Evolutionary conservation across 176 grass and related monocot genomes (phyloP).

Genomic region (Carex pumila): DNA sequence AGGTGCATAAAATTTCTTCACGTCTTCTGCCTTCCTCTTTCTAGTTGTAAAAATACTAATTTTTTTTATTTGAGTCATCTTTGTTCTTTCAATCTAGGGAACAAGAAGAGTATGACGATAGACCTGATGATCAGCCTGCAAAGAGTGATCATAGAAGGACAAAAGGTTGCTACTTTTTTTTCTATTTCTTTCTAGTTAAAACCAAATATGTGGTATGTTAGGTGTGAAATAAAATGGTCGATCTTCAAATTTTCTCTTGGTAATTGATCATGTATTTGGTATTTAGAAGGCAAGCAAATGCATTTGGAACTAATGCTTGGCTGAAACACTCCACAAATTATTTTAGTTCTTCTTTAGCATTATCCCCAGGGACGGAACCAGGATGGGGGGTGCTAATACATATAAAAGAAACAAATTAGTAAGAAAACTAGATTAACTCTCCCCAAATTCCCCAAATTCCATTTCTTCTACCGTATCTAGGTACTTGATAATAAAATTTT

Average conservation of each 20-base stretch:
- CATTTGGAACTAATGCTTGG: neutral
- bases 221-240: neutral
- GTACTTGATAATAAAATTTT: too few relatives aligned
- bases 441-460: too few relatives aligned
- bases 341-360: neutral
- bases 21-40: neutral
- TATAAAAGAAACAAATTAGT: too few relatives aligned
- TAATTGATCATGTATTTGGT: constrained; percentile 7
- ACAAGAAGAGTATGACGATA: constrained; percentile 21
- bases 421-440: too few relatives aligned
- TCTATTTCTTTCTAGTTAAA: neutral
- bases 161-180: constrained; percentile 43
- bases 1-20: constrained; percentile 31
- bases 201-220: neutral
- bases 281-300: neutral
- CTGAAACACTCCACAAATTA: neutral
- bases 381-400: too few relatives aligned
- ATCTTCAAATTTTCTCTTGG: neutral
- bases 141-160: constrained; percentile 37
- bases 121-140: constrained; percentile 23
- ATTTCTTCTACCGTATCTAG: too few relatives aligned
- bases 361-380: neutral
- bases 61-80: constrained; percentile 8
- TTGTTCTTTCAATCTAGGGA: constrained; percentile 39
- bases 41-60: neutral